phyloP scores from a whole-genome alignment of 2,329 filamentous ascomycete genomes.

The Pseudogymnoascus sp. region DNA sequence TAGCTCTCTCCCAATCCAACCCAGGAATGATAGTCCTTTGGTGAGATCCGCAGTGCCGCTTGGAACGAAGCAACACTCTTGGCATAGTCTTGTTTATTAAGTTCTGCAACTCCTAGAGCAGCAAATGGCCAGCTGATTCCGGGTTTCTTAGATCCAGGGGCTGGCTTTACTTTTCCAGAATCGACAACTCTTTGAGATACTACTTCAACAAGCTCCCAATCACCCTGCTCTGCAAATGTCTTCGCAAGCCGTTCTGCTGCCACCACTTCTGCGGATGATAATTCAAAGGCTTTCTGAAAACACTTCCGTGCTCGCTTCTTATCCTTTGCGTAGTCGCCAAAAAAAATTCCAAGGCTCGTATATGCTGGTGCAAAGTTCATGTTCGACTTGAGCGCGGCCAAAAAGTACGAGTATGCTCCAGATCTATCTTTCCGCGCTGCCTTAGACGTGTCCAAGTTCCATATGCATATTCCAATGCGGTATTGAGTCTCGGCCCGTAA shows the following conservation, averaged over 20 bases:
- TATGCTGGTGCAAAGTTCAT: slow-evolving; percentile 85
- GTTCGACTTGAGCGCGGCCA: slow-evolving; percentile 77
- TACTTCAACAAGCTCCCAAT: slow-evolving; percentile 95
- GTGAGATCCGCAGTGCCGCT: slow-evolving; percentile 73
- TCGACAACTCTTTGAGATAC: slow-evolving; percentile 86
- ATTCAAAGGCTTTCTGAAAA: slow-evolving; percentile 92
- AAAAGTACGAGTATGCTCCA: slow-evolving; percentile 75
- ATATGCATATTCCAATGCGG: slow-evolving; percentile 77
- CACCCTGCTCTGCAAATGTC: slow-evolving; percentile 78
- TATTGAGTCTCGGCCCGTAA: slow-evolving; percentile 82
- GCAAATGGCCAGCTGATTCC: slow-evolving; percentile 95
- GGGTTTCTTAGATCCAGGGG: slow-evolving; percentile 87
- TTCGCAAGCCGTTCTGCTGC: slow-evolving; percentile 81
- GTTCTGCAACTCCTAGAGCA: slow-evolving; percentile 83
- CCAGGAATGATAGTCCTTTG: slow-evolving; percentile 89
- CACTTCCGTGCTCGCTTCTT: slow-evolving; percentile 80
- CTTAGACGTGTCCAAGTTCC: slow-evolving; percentile 71
- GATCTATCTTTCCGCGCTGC: slow-evolving; percentile 70
- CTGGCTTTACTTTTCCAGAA: slow-evolving; percentile 84
- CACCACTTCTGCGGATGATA: slow-evolving; percentile 77
- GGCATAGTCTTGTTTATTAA: slow-evolving; percentile 86
- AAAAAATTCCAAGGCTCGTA: slow-evolving; percentile 83
- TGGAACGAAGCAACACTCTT: slow-evolving; percentile 90
- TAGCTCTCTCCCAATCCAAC: slow-evolving; percentile 97
- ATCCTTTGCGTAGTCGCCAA: slow-evolving; percentile 83